Evolutionary conservation across 2,329 filamentous ascomycete species (phyloP), one percentile per base, ranked within the genome.

Genomic region (Chaetomium sp.): DNA sequence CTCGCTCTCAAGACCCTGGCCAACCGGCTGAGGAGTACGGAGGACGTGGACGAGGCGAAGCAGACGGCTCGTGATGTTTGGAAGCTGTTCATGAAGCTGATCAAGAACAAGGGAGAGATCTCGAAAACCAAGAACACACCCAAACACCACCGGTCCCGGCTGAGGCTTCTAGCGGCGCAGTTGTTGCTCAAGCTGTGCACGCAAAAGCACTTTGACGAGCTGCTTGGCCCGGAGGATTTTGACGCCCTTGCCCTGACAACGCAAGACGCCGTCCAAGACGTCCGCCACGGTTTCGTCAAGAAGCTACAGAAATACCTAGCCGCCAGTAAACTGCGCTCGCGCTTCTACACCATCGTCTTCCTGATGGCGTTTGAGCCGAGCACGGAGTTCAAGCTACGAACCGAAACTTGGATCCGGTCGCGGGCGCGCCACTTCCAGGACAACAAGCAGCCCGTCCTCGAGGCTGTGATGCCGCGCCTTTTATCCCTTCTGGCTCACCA

Each of bases 251-350:
- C 91, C 0, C 80, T 89, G 58, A 81, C 96, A 10, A 83, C 88
- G 2, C 92, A 97, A 68, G 91, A 96, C 66, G 77, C 79, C 5
- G 78, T 88, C 49, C 74, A 81, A 1, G 79, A 86, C 61, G 90
- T 97, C 34, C 86, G 94, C 37, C 81, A 79, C 47, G 82, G 81
- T 1, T 97, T 99, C 65, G 79, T 94, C 52, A 84, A 85, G 65
- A 91, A 91, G 64, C 76, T 99, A 42, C 94, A 95, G 72, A 96
- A 95, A 72, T 92, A 95, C 66, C 81, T 97, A 4, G 87, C 88
- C 8, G 82, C 87, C 52, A 81, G 80, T 54, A 84, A 79, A 62
- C 78, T 95, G 2, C 79, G 83, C 1, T 75, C 79, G 10, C 85
- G 92, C 8, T 99, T 95, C 77, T 94, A 95, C 70, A 88, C 89